Evolutionary conservation across 805 yeast genomes (phyloP).

Genomic region (Blastobotrys robertii): DNA sequence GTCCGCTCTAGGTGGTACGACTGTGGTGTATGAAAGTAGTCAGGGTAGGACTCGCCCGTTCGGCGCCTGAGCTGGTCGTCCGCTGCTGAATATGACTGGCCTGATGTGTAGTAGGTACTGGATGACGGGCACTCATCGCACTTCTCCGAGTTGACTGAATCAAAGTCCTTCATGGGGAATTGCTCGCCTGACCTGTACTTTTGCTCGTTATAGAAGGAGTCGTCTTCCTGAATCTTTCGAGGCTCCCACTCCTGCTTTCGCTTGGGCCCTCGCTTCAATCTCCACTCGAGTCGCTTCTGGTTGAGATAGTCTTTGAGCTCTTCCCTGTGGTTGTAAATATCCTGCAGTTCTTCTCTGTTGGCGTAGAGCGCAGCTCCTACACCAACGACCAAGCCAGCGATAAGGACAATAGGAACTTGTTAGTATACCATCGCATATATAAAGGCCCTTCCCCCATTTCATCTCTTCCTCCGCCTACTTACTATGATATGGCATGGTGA

Average conservation of each 20-base stretch:
- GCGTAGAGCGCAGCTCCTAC: conserved; percentile 18
- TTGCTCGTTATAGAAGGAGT: background rate
- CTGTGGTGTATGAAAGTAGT: too few species aligned
- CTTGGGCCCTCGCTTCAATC: conserved; percentile 4
- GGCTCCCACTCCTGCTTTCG: background rate
- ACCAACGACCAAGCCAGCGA: conserved; percentile 16
- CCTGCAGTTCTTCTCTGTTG: conserved; percentile 15
- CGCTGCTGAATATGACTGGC: conserved; percentile 7
- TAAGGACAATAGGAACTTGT: conserved; percentile 12
- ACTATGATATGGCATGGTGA: conserved; percentile 3
- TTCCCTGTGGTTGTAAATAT: conserved; percentile 9
- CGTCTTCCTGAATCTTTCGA: background rate
- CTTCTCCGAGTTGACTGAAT: background rate
- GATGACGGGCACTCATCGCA: conserved; percentile 1
- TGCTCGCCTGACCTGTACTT: background rate
- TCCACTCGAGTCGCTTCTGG: conserved; percentile 11
- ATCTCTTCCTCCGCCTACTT: background rate
- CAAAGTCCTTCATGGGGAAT: background rate
- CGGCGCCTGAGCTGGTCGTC: background rate
- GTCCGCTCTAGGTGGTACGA: too few species aligned
- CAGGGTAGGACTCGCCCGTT: too few species aligned
- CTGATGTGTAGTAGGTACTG: conserved; percentile 10
- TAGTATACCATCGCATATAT: background rate
- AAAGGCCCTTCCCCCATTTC: background rate
- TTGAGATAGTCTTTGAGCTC: conserved; percentile 12